A percentile compares a stretch with the other conserved stretches of the same genome.
Conservation (phyloP, 352 stramenopile species). For the Phytopythium helicoides region DNA sequence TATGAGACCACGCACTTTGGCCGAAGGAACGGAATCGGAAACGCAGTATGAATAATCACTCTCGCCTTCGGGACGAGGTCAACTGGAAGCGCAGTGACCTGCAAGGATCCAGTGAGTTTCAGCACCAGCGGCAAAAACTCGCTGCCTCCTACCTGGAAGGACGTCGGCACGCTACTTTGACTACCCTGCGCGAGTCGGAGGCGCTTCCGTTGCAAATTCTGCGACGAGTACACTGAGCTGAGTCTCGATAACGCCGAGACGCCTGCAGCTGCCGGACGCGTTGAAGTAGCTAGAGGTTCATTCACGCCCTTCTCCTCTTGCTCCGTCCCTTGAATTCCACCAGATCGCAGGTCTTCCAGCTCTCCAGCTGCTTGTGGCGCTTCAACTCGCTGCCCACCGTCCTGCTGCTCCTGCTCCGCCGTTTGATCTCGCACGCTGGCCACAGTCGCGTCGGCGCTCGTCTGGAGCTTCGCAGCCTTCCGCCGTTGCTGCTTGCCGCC, state of each 20-base stretch:
- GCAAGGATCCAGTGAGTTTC: not conserved
- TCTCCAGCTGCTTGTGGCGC: no score
- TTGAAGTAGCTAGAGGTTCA: not conserved
- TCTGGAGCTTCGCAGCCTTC: constrained; percentile 53
- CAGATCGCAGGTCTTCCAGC: no score
- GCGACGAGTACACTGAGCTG: constrained; percentile 41
- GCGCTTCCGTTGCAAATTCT: constrained; percentile 14
- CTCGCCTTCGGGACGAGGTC: constrained; percentile 64
- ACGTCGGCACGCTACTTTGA: constrained; percentile 15
- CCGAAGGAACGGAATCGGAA: constrained; percentile 62
- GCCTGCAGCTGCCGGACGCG: not conserved
- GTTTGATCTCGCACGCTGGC: constrained; percentile 3
- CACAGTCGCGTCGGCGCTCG: no score
- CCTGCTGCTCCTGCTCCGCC: not conserved
- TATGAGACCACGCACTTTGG: constrained; percentile 37
- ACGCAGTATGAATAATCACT: constrained; percentile 52
- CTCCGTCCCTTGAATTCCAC: no score
- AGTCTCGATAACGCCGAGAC: constrained; percentile 16
- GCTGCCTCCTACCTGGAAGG: constrained; percentile 18
- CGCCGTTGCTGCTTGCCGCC: constrained; percentile 68
- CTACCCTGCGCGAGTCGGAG: constrained; percentile 10
- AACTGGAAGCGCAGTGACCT: constrained; percentile 47
- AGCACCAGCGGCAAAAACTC: not conserved
- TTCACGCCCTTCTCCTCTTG: not conserved
- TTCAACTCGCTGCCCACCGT: not conserved